phyloP scores from a whole-genome alignment of 768 basidiomycete genomes.

The Boletus huronensis region DNA sequence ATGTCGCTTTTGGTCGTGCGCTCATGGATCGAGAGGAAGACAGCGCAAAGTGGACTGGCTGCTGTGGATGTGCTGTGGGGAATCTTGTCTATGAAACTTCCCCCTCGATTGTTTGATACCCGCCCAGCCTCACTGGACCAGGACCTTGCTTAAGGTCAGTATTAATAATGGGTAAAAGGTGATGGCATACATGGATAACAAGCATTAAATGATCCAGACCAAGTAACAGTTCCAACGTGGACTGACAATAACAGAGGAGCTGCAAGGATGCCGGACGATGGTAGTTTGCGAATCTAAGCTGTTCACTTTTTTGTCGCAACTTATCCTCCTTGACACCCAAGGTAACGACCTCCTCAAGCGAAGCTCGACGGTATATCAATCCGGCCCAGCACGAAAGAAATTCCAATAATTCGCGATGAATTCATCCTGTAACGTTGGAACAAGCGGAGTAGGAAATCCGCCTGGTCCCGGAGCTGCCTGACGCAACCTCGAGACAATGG shows the following conservation, averaged over 20 bases:
- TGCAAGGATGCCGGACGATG: background rate
- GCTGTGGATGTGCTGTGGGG: background rate
- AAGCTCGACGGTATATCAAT: background rate
- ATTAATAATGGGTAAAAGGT: background rate
- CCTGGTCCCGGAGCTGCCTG: background rate
- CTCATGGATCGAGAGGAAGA: background rate
- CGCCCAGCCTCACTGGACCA: background rate
- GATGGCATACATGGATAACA: background rate
- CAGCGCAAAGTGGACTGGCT: background rate
- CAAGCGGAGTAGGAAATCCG: background rate
- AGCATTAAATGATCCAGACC: background rate
- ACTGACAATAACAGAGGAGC: background rate
- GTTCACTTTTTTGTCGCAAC: background rate
- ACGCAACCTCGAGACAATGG: background rate
- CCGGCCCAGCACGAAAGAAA: background rate
- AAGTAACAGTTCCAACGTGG: background rate
- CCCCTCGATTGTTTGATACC: background rate
- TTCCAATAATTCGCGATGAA: background rate
- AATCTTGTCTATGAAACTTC: background rate
- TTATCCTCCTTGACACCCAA: too few relatives aligned
- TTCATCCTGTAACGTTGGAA: background rate
- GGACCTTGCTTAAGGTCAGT: background rate
- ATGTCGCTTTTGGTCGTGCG: background rate
- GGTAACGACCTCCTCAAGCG: too few relatives aligned
- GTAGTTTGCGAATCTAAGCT: background rate